Percentiles rank a stretch among this genome's conserved stretches.
Conservation (phyloP, 1,284 basidiomycete species). For the Moesziomyces sp. region DNA sequence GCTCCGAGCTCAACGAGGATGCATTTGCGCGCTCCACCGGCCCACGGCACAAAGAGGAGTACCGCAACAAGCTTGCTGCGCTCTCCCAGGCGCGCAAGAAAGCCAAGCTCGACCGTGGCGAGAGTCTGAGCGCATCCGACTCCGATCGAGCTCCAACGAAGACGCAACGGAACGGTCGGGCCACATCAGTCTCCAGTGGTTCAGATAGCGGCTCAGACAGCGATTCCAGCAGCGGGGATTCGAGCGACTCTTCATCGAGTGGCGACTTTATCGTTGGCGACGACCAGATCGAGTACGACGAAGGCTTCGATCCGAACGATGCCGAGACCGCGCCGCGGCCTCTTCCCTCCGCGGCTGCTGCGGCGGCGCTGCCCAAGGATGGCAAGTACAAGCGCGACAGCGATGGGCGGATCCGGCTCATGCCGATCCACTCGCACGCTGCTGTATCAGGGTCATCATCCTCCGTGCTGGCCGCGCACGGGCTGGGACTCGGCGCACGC, state of each 20-base stretch:
- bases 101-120: conserved; percentile 14
- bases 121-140: conserved; percentile 9
- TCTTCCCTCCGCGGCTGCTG: background rate
- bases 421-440: conserved; percentile 15
- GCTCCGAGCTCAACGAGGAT: conserved; percentile 49
- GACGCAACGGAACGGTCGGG: background rate
- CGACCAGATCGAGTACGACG: conserved; percentile 40
- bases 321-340: background rate
- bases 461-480: conserved; percentile 20
- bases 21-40: conserved; percentile 45
- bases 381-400: conserved; percentile 8
- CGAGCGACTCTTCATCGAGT: conserved; percentile 13
- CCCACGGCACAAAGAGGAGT: conserved; percentile 33
- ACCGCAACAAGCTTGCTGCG: conserved; percentile 28
- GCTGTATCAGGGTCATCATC: background rate
- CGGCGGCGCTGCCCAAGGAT: too few relatives aligned
- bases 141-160: conserved; percentile 5
- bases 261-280: conserved; percentile 37
- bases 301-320: conserved; percentile 11
- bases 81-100: conserved; percentile 32
- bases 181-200: conserved; percentile 3
- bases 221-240: conserved; percentile 6
- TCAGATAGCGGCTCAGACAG: conserved; percentile 5
- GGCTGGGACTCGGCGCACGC: conserved; percentile 10
- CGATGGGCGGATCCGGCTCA: conserved; percentile 18